Evolutionary conservation across 2,329 filamentous ascomycete species (phyloP), one percentile per base, ranked within the genome.

Genomic region (Colletotrichum viniferum): DNA sequence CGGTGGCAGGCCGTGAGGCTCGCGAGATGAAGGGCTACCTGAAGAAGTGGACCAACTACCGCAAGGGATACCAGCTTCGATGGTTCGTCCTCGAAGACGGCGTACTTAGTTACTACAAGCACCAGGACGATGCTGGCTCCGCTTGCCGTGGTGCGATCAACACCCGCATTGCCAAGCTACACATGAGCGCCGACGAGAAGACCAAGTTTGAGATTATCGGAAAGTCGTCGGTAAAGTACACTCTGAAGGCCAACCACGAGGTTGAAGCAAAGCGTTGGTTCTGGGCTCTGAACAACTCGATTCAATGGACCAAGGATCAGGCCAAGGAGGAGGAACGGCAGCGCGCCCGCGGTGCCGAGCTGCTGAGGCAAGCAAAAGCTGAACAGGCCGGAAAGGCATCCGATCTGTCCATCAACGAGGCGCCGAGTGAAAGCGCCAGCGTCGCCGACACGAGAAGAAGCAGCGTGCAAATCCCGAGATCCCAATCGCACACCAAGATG

Each of bases 41-140:
- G 72, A 98, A 98, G 86, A 99, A 99, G 84, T 99, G 97, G 97
- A 99, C 97, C 63, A 99, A 99, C 83, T 99, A 99, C 83, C 96
- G 96, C 26, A 96, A 95, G 82, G 97, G 97, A 10, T 99, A 98
- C 86, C 98, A 99, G 86, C 85, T 99, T 77, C 91, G 97, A 76
- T 99, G 96, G 96, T 99, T 99, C 82, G 97, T 98, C 16, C 91
- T 99, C 10, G 97, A 99, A 83, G 97, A 99, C 82, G 97, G 97
- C 14, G 96, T 99, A 14, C 85, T 99, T 78, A 98, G 97, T 85
- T 99, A 99, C 86, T 99, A 98, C 88, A 99, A 99, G 86, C 95
- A 98, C 83, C 97, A 99, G 86, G 97, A 99, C 82, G 97, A 99
- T 83, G 95, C 96, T 36, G 97, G 96, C 28, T 98, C 96, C 68